Percentiles rank a stretch among this genome's conserved stretches.
Evolutionary conservation across 352 stramenopile genomes (phyloP).

Genomic region (Pythium phragmiticola): DNA sequence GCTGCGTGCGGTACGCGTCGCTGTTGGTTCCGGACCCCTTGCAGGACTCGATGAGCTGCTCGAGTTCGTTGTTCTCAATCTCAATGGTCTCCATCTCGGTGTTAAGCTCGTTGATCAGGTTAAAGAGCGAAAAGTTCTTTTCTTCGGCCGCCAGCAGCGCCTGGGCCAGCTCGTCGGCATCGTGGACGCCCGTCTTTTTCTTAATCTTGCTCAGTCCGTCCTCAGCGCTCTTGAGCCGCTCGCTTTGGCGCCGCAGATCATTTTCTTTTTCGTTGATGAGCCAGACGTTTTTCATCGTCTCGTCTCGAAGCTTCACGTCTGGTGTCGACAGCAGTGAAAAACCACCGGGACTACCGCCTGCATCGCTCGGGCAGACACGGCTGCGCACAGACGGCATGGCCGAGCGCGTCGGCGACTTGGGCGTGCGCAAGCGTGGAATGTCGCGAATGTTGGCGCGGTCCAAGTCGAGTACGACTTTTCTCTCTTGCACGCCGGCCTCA

Average conservation of each 20-base stretch:
- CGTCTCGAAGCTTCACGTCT: constrained; percentile 69
- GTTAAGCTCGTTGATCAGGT: constrained; percentile 93
- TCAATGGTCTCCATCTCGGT: constrained; percentile 88
- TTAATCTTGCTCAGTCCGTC: constrained; percentile 87
- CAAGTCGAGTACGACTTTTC: constrained; percentile 80
- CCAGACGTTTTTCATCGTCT: constrained; percentile 74
- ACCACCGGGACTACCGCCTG: constrained; percentile 22
- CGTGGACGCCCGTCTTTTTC: constrained; percentile 82
- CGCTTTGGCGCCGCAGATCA: constrained; percentile 69
- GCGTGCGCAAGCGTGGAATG: constrained; percentile 59
- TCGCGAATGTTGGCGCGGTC: constrained; percentile 81
- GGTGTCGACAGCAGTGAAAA: constrained; percentile 68
- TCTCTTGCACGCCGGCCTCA: constrained; percentile 82
- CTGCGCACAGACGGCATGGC: constrained; percentile 16
- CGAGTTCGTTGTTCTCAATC: constrained; percentile 79
- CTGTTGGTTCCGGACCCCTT: constrained; percentile 57
- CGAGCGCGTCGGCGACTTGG: constrained; percentile 51
- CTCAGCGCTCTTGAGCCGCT: constrained; percentile 69
- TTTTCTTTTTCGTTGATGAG: constrained; percentile 76
- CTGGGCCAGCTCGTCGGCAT: constrained; percentile 82
- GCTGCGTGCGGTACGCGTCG: constrained; percentile 50
- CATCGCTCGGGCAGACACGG: constrained; percentile 13
- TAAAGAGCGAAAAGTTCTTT: constrained; percentile 95
- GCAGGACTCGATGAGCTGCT: constrained; percentile 58
- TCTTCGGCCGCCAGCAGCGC: constrained; percentile 88